Conservation (phyloP, 495 filamentous ascomycete genomes). For the Usnea hakonensis region DNA sequence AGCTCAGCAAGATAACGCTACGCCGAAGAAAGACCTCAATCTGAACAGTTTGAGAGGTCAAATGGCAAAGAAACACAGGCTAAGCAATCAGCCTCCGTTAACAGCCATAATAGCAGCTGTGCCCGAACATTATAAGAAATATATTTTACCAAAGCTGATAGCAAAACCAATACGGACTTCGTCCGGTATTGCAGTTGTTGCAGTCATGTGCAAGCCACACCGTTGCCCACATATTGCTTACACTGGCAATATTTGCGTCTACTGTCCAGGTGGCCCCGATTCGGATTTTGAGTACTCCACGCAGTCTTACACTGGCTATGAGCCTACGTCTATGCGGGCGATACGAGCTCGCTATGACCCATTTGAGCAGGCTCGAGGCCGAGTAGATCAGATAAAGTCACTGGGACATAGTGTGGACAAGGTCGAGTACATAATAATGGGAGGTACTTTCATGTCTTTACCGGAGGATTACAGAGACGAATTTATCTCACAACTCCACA, state of each 20-base stretch:
- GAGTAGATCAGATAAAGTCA: conserved; percentile 92
- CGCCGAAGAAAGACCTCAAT: conserved; percentile 77
- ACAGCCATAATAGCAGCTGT: conserved; percentile 97
- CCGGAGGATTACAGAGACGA: conserved; percentile 79
- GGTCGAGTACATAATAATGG: conserved; percentile 99
- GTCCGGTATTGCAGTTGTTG: conserved; percentile 96
- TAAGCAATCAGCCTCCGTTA: conserved; percentile 78
- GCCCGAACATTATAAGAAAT: conserved; percentile 98
- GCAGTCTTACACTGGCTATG: conserved; percentile 96
- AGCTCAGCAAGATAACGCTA: conserved; percentile 58
- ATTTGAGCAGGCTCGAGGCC: conserved; percentile 91
- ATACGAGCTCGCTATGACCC: conserved; percentile 97
- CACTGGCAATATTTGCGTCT: conserved; percentile 98
- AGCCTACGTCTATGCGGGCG: conserved; percentile 95
- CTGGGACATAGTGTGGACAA: conserved; percentile 97
- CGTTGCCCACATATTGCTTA: conserved; percentile 95
- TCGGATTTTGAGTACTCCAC: conserved; percentile 99
- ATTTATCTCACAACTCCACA: conserved; percentile 93
- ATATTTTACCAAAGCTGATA: conserved; percentile 88
- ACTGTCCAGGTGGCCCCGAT: conserved; percentile 94
- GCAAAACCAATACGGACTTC: conserved; percentile 95
- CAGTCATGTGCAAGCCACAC: conserved; percentile 99
- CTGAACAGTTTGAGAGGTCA: conserved; percentile 83
- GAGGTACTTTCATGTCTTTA: conserved; percentile 97
- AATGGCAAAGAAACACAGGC: conserved; percentile 81